Evolutionary conservation across 176 grass and related monocot genomes (phyloP).

Genomic region (Bolboschoenus planiculmis): DNA sequence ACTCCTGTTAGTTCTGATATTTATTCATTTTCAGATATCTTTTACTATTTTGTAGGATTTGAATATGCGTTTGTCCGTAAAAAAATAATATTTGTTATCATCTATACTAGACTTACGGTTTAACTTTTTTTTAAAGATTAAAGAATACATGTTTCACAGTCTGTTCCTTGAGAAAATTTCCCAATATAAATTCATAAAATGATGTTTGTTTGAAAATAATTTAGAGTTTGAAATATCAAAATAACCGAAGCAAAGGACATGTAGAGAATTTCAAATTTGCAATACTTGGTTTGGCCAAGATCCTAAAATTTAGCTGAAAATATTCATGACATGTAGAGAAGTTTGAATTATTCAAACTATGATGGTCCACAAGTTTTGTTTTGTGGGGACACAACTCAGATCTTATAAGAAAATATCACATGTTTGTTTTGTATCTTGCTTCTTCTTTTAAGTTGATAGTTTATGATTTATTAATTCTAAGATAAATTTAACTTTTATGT

Average conservation of each 20-base stretch:
- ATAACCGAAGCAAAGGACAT: neutral
- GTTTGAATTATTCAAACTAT: neutral
- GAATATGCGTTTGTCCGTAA: no score
- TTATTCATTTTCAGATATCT: no score
- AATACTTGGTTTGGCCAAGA: neutral
- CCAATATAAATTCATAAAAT: neutral
- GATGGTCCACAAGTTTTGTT: neutral
- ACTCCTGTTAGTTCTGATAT: no score
- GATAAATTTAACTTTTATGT: no score
- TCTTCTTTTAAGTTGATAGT: no score
- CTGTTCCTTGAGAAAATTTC: neutral
- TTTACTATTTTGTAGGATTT: no score
- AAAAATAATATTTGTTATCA: no score
- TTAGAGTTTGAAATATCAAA: neutral
- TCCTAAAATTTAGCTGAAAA: constrained; percentile 18
- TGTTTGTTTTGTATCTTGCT: no score
- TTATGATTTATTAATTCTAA: no score
- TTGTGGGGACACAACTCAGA: neutral
- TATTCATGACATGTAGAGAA: neutral
- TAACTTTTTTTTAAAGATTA: no score
- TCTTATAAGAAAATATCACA: neutral
- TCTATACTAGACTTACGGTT: no score
- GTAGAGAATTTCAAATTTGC: neutral
- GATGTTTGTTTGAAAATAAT: neutral
- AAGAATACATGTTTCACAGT: neutral